Evolutionary conservation across 2,329 filamentous ascomycete genomes (phyloP).

Genomic region (Exophiala oligosperma): DNA sequence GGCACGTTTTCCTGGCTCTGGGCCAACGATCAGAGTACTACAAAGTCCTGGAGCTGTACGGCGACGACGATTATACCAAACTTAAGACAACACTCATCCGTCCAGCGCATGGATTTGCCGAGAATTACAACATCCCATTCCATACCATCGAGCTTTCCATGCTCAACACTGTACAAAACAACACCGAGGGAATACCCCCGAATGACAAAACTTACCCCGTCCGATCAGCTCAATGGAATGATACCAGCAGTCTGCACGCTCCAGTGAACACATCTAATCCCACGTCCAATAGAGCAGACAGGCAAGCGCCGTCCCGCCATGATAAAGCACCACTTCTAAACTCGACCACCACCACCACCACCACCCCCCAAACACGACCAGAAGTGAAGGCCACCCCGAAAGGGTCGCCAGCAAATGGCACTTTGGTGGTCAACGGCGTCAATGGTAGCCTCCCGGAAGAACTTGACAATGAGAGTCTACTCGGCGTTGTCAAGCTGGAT

Average conservation of each 20-base stretch:
- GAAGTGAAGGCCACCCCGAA: neutral
- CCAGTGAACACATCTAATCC: neutral
- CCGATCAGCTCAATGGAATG: too few species aligned
- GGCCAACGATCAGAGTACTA: conserved; percentile 22
- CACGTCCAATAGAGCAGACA: too few species aligned
- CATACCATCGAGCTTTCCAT: conserved; percentile 17
- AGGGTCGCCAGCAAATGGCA: conserved; percentile 7
- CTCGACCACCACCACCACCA: neutral
- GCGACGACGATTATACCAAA: conserved; percentile 23
- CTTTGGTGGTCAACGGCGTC: neutral
- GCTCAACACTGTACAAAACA: conserved; percentile 10
- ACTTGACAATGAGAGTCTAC: neutral
- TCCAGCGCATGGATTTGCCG: conserved; percentile 9
- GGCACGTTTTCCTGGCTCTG: conserved; percentile 24
- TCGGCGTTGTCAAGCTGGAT: conserved; percentile 18
- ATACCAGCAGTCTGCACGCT: too few species aligned
- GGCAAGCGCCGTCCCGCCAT: neutral
- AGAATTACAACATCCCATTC: conserved; percentile 15
- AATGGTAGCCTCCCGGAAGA: neutral
- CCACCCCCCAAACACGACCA: neutral
- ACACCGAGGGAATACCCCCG: too few species aligned
- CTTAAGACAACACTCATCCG: conserved; percentile 22
- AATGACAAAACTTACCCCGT: too few species aligned
- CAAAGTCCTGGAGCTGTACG: conserved; percentile 20
- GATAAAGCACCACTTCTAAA: neutral